Evolutionary conservation across 202 grass and related monocot species (phyloP), one percentile per base, ranked within the genome.

Genomic region (Musa balbisiana): DNA sequence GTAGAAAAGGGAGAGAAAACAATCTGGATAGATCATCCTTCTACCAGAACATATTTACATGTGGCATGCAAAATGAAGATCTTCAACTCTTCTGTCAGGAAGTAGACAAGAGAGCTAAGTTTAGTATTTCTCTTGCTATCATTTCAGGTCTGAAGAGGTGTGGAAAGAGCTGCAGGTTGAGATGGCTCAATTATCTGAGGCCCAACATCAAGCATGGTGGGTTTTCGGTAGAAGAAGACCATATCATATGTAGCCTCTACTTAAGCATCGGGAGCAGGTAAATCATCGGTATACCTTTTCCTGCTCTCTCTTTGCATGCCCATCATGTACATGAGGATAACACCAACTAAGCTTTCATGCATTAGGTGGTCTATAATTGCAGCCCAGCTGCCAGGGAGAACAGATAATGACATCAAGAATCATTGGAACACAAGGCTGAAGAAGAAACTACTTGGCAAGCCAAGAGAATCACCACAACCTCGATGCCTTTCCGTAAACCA

Each of bases 221-320:
- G 72, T 92, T 92, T 65, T 89, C 87, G 16, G 84, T 87, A 83
- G 74, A 92, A 76, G 90, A 92, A 67, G 90, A 92, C 23, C 86
- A 84, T 15, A 85, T 89, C 73, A 92, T 92, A 64, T 88, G 87
- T 55, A 85, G 82, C 73, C 90, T 92, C 50, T 92, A 92, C 79
- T 87, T 87, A 76, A 92, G 86, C 69, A 92, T 92, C 22, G 90
- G 90, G 11, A 92, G 90, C 86, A 92, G 90, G 86, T 92, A 87
- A 43, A 6, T 43, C 33, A 43, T 43, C 33, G 5, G 5, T 6
- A 43, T 43, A 8, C 33, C 33, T 43, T 43, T 43, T 43, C 33
- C 33, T 43, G 33, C 33, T 43, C 33, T 43, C 33, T 5, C 33
- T 43, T 43, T 43, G 33, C 33, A 6, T 43, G 4, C 33, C 33